phyloP scores from a whole-genome alignment of 306 rosid species.

The Prosopis cineraria region DNA sequence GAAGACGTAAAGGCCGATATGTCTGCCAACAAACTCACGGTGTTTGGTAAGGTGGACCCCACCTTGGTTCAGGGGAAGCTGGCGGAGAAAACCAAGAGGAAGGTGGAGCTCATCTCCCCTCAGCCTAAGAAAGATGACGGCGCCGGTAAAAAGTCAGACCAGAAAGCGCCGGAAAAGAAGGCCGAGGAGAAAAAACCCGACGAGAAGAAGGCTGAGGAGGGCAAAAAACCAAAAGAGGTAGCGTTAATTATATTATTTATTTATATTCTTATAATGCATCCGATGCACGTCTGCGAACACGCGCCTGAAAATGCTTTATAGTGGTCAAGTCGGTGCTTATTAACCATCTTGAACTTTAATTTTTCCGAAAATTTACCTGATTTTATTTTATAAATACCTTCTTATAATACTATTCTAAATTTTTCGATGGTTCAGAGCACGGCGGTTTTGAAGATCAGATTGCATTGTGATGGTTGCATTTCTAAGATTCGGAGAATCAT shows the following conservation, averaged over 20 bases:
- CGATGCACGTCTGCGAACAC: neutral
- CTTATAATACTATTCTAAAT: neutral
- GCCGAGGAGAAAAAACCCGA: slow-evolving; percentile 50
- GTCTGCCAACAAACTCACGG: slow-evolving; percentile 59
- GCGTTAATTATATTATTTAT: neutral
- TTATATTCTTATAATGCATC: neutral
- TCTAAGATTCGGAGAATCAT: slow-evolving; percentile 66
- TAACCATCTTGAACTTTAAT: neutral
- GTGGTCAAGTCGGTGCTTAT: neutral
- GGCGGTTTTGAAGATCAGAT: slow-evolving; percentile 63
- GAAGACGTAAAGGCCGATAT: slow-evolving; percentile 63
- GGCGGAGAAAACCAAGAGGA: slow-evolving; percentile 62
- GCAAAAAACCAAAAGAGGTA: slow-evolving; percentile 55
- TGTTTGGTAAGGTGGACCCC: slow-evolving; percentile 69
- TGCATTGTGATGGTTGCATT: slow-evolving; percentile 94
- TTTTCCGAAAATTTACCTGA: neutral
- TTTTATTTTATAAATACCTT: slow-evolving; percentile 27
- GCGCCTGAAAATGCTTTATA: neutral
- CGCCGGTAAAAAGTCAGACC: slow-evolving; percentile 49
- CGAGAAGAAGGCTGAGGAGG: slow-evolving; percentile 59
- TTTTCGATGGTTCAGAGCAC: slow-evolving; percentile 57
- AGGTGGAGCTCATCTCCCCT: slow-evolving; percentile 72
- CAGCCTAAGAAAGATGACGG: slow-evolving; percentile 61
- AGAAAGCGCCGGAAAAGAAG: slow-evolving; percentile 38
- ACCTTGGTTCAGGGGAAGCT: slow-evolving; percentile 50